Evolutionary conservation across 2,329 filamentous ascomycete species (phyloP).

Genomic region (Aureobasidium sp.): DNA sequence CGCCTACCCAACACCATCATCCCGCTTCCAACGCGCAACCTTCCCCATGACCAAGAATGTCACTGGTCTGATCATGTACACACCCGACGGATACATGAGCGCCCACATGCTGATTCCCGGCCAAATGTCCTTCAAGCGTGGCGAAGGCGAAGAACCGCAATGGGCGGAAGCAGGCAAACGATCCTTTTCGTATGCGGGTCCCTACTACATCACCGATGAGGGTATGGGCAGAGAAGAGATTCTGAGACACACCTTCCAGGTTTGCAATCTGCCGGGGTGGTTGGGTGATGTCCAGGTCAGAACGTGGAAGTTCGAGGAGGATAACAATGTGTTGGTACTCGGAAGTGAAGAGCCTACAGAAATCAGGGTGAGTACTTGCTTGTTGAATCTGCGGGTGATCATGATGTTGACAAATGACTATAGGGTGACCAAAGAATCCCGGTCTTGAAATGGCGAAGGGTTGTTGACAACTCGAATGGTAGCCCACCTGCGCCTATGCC

Average conservation of each 20-base stretch:
- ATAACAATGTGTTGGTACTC: conserved; percentile 29
- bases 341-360: conserved; percentile 30
- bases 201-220: conserved; percentile 30
- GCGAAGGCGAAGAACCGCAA: conserved; percentile 28
- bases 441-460: conserved; percentile 28
- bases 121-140: conserved; percentile 27
- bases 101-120: conserved; percentile 24
- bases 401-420: not conserved
- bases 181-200: conserved; percentile 29
- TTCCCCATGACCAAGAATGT: conserved; percentile 25
- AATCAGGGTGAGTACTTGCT: conserved; percentile 23
- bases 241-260: conserved; percentile 28
- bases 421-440: conserved; percentile 30
- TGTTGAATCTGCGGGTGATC: too few species aligned
- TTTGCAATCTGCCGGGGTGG: conserved; percentile 30
- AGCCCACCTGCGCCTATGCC: conserved; percentile 27
- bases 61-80: conserved; percentile 25
- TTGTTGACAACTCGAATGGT: conserved; percentile 23
- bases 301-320: conserved; percentile 29
- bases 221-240: conserved; percentile 26
- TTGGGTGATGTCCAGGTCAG: conserved; percentile 28
- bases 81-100: conserved; percentile 26
- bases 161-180: conserved; percentile 31
- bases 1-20: conserved; percentile 27
- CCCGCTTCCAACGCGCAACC: conserved; percentile 20